Conservation (phyloP, 805 yeast genomes). For the Wickerhamomyces kurtzmanii region DNA sequence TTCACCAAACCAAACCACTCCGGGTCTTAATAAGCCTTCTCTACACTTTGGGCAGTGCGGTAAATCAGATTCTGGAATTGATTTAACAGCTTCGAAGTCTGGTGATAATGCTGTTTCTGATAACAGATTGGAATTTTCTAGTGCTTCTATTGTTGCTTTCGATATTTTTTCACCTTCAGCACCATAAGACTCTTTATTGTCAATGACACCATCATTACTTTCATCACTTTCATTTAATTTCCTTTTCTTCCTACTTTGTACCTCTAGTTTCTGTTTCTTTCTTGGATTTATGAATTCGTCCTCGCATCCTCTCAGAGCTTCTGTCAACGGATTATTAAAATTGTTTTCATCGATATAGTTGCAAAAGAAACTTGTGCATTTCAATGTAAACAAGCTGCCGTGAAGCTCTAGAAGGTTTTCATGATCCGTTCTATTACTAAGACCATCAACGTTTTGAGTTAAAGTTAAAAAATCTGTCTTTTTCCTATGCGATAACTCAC, state of each 20-base stretch:
- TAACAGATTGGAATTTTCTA: constrained; percentile 1
- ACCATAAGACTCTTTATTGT: constrained; percentile 2
- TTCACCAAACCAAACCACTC: constrained; percentile 96
- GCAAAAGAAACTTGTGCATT: constrained; percentile 72
- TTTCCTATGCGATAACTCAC: constrained; percentile 41
- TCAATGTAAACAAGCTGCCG: constrained; percentile 65
- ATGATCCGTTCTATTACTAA: constrained; percentile 60
- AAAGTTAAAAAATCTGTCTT: constrained; percentile 45
- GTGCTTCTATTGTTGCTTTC: constrained; percentile 2
- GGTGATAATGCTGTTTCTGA: constrained; percentile 24
- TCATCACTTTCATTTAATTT: constrained; percentile 8
- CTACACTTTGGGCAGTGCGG: constrained; percentile 75
- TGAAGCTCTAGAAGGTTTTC: constrained; percentile 58
- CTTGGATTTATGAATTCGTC: constrained; percentile 19
- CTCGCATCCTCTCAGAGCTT: constrained; percentile 34
- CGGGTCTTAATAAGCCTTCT: constrained; percentile 68
- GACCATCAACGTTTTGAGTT: constrained; percentile 79
- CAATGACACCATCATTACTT: constrained; percentile 3
- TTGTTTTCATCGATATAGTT: constrained; percentile 45
- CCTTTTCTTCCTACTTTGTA: constrained; percentile 3
- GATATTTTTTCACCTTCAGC: constrained; percentile 1
- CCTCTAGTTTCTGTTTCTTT: constrained; percentile 7
- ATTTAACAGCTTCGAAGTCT: constrained; percentile 35
- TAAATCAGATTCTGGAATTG: constrained; percentile 37
- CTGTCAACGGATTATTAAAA: constrained; percentile 48